Percentiles rank a stretch among this genome's conserved stretches.
phyloP scores from a whole-genome alignment of 192 early-diverging fungal genomes.

The Ambispora gerdemannii region DNA sequence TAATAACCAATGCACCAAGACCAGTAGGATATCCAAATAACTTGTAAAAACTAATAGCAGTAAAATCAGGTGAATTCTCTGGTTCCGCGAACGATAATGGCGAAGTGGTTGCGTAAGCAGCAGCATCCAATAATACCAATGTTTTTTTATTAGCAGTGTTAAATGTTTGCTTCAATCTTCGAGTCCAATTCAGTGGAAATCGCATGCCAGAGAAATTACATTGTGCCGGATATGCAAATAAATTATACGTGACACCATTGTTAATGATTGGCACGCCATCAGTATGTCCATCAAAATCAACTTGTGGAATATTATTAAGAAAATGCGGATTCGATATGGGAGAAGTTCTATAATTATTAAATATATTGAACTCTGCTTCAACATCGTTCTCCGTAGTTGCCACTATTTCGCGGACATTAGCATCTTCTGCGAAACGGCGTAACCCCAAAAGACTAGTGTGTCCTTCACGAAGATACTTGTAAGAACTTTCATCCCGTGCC shows the following conservation, averaged over 20 bases:
- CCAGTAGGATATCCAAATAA: constrained; percentile 86
- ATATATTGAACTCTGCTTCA: constrained; percentile 26
- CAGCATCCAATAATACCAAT: constrained; percentile 72
- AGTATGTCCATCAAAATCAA: not conserved
- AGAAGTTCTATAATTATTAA: not conserved
- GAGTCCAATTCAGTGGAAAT: constrained; percentile 63
- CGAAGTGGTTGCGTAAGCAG: constrained; percentile 65
- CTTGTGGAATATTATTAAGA: not conserved
- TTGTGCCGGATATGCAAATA: constrained; percentile 80
- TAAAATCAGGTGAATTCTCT: constrained; percentile 59
- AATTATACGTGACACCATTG: constrained; percentile 34
- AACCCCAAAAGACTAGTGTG: constrained; percentile 80
- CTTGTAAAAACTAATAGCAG: constrained; percentile 81
- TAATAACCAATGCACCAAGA: constrained; percentile 70
- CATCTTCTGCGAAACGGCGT: constrained; percentile 49
- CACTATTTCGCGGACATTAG: constrained; percentile 29
- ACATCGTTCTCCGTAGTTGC: constrained; percentile 22
- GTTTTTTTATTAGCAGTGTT: constrained; percentile 31
- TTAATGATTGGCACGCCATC: not conserved
- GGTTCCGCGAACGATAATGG: constrained; percentile 54
- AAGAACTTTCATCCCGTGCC: constrained; percentile 35
- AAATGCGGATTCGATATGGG: not conserved
- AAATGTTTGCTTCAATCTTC: constrained; percentile 39
- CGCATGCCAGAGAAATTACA: constrained; percentile 79
- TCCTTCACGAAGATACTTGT: constrained; percentile 61